These are phyloP conservation scores for Tothia fuscella DNA, from an alignment of 2,329 filamentous ascomycete genomes.

Conservation along the genomic window DNA sequence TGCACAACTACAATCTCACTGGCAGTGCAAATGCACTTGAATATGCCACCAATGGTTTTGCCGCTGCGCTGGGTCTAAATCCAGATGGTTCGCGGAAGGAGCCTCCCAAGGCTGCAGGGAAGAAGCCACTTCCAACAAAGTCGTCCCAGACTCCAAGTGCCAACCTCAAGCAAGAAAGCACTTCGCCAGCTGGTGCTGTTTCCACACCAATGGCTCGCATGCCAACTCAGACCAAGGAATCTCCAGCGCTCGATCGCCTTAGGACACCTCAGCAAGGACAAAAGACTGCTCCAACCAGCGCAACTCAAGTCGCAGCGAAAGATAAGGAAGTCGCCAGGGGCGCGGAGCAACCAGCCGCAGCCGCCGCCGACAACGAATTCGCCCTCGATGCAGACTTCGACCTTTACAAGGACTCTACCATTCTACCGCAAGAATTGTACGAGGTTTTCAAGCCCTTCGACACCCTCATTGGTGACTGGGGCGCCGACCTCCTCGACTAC, in stretches of 20 bases:
- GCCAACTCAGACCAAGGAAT: constrained; percentile 2
- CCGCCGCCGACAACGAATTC: neutral
- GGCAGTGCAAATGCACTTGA: constrained; percentile 6
- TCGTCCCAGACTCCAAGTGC: neutral
- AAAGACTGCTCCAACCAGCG: constrained; percentile 1
- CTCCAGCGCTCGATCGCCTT: constrained; percentile 2
- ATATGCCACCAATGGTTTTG: constrained; percentile 2
- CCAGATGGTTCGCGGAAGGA: constrained; percentile 2
- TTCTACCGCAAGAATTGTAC: constrained; percentile 3
- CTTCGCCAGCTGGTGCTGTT: neutral
- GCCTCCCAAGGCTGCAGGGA: neutral
- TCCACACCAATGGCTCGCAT: constrained; percentile 10
- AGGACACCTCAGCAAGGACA: constrained; percentile 4
- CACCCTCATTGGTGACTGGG: constrained; percentile 7
- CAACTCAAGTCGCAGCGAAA: neutral
- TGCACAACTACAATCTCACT: no score
- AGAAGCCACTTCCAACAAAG: neutral
- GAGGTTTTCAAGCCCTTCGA: constrained; percentile 7
- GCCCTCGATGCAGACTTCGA: neutral
- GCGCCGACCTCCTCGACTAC: no score
- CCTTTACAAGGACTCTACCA: constrained; percentile 2
- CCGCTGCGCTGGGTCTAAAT: constrained; percentile 9
- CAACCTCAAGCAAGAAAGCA: constrained; percentile 2
- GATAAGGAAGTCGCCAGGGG: constrained; percentile 2
- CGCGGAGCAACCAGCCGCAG: neutral